A percentile compares a stretch with the other conserved stretches of the same genome.
Conservation (phyloP, 768 basidiomycete species). For the Trametes coccinea region DNA sequence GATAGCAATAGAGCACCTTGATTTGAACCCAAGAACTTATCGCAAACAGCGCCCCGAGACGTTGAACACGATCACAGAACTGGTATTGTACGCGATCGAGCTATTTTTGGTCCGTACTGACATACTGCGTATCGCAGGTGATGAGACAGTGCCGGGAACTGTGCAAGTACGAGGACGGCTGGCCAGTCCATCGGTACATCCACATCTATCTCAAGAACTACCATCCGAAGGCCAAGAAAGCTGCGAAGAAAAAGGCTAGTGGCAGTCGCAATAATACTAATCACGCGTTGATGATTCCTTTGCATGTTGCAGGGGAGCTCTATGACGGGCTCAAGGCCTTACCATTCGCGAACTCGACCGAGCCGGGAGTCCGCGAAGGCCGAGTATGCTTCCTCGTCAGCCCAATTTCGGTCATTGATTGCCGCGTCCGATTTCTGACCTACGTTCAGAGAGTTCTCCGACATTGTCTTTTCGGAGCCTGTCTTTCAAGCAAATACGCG, state of each 20-base stretch:
- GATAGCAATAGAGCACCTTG: background rate
- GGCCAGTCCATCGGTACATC: constrained; percentile 1
- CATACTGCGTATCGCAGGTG: background rate
- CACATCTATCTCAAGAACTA: constrained; percentile 2
- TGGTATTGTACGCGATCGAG: background rate
- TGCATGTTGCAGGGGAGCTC: too few species aligned
- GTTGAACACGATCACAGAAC: background rate
- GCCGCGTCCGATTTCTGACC: too few species aligned
- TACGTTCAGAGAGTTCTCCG: too few species aligned
- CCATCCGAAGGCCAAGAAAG: background rate
- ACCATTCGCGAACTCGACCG: too few species aligned
- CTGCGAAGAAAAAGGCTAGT: background rate
- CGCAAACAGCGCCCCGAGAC: background rate
- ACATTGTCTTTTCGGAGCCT: too few species aligned
- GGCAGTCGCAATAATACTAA: background rate
- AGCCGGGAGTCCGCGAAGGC: too few species aligned
- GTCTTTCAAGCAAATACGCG: too few species aligned
- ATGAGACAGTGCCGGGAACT: background rate
- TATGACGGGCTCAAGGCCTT: too few species aligned
- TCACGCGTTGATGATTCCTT: too few species aligned
- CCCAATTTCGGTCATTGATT: too few species aligned
- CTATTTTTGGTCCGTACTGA: background rate
- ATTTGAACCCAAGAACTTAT: background rate
- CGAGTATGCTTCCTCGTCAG: too few species aligned
- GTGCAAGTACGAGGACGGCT: background rate